These are phyloP conservation scores for Lophiostoma macrostomum DNA, from an alignment of 495 filamentous ascomycete species.

Conservation along the genomic window DNA sequence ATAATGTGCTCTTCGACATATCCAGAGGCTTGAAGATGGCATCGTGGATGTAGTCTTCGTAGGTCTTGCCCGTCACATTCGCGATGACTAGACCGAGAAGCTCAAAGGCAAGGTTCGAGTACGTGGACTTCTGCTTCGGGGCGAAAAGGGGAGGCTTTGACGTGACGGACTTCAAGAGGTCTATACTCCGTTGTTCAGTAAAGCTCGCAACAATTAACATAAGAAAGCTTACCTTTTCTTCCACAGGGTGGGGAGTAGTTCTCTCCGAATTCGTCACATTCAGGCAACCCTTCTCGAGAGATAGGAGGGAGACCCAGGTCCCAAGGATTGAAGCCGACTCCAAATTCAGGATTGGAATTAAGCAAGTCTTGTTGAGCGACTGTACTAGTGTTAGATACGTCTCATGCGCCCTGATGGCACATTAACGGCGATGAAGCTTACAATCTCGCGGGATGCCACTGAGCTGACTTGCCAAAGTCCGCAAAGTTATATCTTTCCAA, in stretches of 20 bases:
- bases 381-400: no score
- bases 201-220: no score
- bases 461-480: constrained; percentile 39
- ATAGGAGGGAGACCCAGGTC: constrained; percentile 36
- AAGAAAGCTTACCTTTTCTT: not conserved
- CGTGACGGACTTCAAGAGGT: constrained; percentile 29
- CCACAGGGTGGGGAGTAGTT: constrained; percentile 15
- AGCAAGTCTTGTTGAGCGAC: no score
- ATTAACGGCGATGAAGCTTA: not conserved
- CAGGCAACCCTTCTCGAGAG: constrained; percentile 22
- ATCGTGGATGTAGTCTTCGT: constrained; percentile 34
- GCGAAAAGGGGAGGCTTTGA: constrained; percentile 35
- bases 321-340: constrained; percentile 5
- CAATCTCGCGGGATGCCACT: constrained; percentile 41
- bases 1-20: constrained; percentile 34
- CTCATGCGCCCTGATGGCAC: not conserved
- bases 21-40: constrained; percentile 38
- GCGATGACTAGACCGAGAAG: constrained; percentile 39
- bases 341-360: no score
- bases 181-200: not conserved
- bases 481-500: constrained; percentile 43
- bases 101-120: constrained; percentile 39
- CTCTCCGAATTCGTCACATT: constrained; percentile 34
- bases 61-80: constrained; percentile 35
- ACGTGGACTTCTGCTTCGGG: constrained; percentile 39